Evolutionary conservation across 2,329 filamentous ascomycete genomes (phyloP), one percentile per base, ranked within the genome.

Genomic region (Sarocladium oryzae): DNA sequence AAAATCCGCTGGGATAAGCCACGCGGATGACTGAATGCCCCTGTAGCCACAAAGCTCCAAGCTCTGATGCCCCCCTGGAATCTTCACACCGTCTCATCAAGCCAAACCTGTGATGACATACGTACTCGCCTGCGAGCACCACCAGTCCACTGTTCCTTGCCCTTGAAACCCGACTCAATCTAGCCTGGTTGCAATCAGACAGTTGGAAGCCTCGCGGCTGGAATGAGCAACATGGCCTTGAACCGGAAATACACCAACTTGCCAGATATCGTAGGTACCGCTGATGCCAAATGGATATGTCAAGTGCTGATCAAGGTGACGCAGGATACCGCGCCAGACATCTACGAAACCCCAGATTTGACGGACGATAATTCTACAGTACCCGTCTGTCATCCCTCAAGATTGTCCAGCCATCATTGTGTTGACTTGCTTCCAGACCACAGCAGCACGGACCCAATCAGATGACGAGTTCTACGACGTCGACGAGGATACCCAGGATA

Each of bases 321-420:
- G 50, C 58, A 95, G 88, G 91, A 96, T 70, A 87, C 86, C 51
- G 90, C 91, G 24, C 91, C 91, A 58, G 93, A 97, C 64, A 89
- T 96, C 61, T 97, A 96, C 75, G 92, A 97, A 70, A 97, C 93
- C 15, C 91, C 92, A 57, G 91, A 95, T 52, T 75, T 96, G 58
- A 92, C 87, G 52, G 89, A 96, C 63, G 91, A 95, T 68, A 87
- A 83, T 56, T 95, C 90, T 20, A 96, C 90, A 45, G 73, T 90
- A 52, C 88, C 85, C 52, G 88, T 92, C 73, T 68, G 80, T 67
- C 21, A 11, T 10, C 10, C n/a, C n/a, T 26, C 40, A 41, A 36
- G 8, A 2, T 5, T 40, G 24, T n/a, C 32, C 13, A 10, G 15
- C 10, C 20, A 4, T 37, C 11, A 7, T 18, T 36, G 62, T 51